Base-by-base conservation (phyloP, 495 filamentous ascomycete genomes). In the Tuber brumale region DNA sequence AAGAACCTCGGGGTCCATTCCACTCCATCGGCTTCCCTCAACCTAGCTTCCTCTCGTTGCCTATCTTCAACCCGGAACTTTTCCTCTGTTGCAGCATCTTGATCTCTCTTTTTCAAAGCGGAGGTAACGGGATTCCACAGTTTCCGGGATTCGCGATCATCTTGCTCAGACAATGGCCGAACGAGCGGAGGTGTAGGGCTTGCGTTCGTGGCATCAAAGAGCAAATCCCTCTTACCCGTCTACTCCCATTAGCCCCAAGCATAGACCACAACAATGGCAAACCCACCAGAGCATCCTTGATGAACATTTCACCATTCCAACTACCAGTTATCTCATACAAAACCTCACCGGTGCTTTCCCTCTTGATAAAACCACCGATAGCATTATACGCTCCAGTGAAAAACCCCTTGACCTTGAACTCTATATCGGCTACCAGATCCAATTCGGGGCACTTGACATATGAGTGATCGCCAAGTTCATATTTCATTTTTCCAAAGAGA, bases 371-470 rank as follows among this genome's bases (percentile, higher is more conserved):
- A 42, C 95, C 95, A 18, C 94, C 93, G 83, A 99, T 95, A 43
- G 93, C 93, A 83, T 99, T 97, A 84, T 99, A 98, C 2, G 92
- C 95, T 2, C 95, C 95, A 73, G 94, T 91, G 81, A 98, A 95
- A 86, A 96, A 99, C 8, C 96, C 96, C 84, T 99, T 99, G 44
- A 92, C 95, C 84, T 98, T 99, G 86, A 99, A 99, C 78, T 99
- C 95, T 75, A 99, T 90, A 83, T 98, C 95, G 76, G 94, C 94
- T n/a, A 89, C 87, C 21, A 98, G 86, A 66, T 92, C 90, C 41
- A 92, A 86, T 83, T 98, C 96, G 2, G 95, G 92, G 84, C 95
- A 99, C 76, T 90, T 88, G n/a, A 98, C 92, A 80, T 91, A 93
- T 85, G 94, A 96, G 85, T 97, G 94, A 83, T 99, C 95, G 51